Percentiles rank a stretch among this genome's conserved stretches.
Conservation (phyloP, 805 yeast genomes). For the Pachysolen tannophilus region DNA sequence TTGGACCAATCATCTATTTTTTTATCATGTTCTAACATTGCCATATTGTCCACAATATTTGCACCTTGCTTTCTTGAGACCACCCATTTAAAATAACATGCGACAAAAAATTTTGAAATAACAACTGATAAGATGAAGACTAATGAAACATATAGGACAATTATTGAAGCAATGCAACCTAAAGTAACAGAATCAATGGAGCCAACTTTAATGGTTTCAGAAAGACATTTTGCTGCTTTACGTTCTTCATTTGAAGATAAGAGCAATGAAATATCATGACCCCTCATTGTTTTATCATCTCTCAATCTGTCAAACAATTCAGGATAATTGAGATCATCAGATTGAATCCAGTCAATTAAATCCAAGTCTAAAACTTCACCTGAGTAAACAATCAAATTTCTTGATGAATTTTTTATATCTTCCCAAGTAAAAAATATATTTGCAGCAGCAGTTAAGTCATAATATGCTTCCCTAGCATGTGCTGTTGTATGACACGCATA, state of each 20-base stretch:
- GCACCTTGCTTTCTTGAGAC: constrained; percentile 80
- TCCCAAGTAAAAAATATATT: constrained; percentile 90
- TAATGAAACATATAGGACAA: constrained; percentile 74
- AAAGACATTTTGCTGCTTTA: constrained; percentile 69
- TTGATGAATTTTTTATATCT: constrained; percentile 56
- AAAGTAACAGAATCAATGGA: constrained; percentile 80
- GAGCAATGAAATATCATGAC: constrained; percentile 75
- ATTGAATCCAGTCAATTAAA: constrained; percentile 66
- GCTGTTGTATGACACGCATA: constrained; percentile 87
- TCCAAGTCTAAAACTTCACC: constrained; percentile 84
- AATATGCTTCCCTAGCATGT: constrained; percentile 61
- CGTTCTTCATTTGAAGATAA: constrained; percentile 61
- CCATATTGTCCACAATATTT: constrained; percentile 44
- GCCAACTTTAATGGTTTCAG: constrained; percentile 85
- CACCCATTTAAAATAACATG: constrained; percentile 85
- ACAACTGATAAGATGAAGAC: constrained; percentile 82
- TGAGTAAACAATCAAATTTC: constrained; percentile 81
- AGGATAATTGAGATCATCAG: constrained; percentile 67
- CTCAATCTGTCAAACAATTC: constrained; percentile 56
- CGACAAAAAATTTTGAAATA: constrained; percentile 67
- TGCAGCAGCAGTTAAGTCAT: constrained; percentile 50
- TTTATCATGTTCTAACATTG: constrained; percentile 54
- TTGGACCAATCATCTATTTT: constrained; percentile 85
- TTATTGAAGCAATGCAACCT: constrained; percentile 88
- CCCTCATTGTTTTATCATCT: constrained; percentile 46